These are phyloP conservation scores for Brassica napus DNA, from an alignment of 345 rosid species.

Conservation along the genomic window Da-Ae NC_063434.1:934501-935000, in stretches of 20 bases:
- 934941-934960: neutral
- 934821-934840: too few species aligned
- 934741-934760: neutral
- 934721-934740: neutral
- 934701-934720: conserved; percentile 10
- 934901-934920: neutral
- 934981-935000: neutral
- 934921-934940: neutral
- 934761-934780: neutral
- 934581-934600: conserved; percentile 64
- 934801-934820: neutral
- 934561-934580: conserved; percentile 73
- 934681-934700: conserved; percentile 8
- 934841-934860: too few species aligned
- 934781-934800: conserved; percentile 44
- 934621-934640: conserved; percentile 32
- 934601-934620: conserved; percentile 12
- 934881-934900: neutral
- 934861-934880: neutral
- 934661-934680: neutral
- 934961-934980: neutral
- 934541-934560: conserved; percentile 79
- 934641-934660: conserved; percentile 34
- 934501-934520: conserved; percentile 68
- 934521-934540: conserved; percentile 79